Evolutionary conservation across 1,284 basidiomycete species (phyloP), one percentile per base, ranked within the genome.

Genomic region (Mycosarcoma maydis): DNA sequence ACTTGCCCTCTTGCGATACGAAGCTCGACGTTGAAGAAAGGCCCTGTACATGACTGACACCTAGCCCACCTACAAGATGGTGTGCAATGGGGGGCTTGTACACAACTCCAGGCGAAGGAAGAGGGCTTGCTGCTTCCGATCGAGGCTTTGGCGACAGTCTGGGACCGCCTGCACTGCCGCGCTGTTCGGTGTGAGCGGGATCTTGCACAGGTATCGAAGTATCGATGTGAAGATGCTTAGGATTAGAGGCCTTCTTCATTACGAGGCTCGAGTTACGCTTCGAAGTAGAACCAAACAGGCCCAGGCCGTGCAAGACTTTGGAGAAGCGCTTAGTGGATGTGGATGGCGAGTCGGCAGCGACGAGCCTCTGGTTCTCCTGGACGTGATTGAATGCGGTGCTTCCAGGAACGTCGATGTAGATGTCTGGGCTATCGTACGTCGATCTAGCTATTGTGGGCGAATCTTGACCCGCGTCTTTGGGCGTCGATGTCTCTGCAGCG

Each of bases 351-450:
- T 36, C 23, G 9, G 11, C 9, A 6, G 30, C 39, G 6, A 53
- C 44, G 17, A 62, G 59, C 19, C 23, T 45, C 30, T 51, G 30
- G 17, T 39, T 24, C 30, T 62, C 53, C 10, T 37, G 26, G 10
- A 43, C 47, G 8, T 46, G 20, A 14, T 26, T 53, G 41, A 60
- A 55, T 14, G 38, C 43, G 16, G 29, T 42, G 3, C 30, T 23
- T 13, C 39, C 59, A 3, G 59, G 52, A 10, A 61, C 23, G 10
- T 32, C 22, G 43, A 61, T 36, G 9, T 46, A 29, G 42, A 61
- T 54, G 22, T 61, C 59, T 6, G 59, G 59, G 17, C 42, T 55
- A 38, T 55, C 51, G 52, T 55, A 51, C 3, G 59, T 51, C 32
- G 59, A 61, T 11, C 52, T 40, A 11, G 50, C 51, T 17, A 61